Conservation (phyloP, 2,329 filamentous ascomycete species). For the Aspergillus novoparasiticus region DNA sequence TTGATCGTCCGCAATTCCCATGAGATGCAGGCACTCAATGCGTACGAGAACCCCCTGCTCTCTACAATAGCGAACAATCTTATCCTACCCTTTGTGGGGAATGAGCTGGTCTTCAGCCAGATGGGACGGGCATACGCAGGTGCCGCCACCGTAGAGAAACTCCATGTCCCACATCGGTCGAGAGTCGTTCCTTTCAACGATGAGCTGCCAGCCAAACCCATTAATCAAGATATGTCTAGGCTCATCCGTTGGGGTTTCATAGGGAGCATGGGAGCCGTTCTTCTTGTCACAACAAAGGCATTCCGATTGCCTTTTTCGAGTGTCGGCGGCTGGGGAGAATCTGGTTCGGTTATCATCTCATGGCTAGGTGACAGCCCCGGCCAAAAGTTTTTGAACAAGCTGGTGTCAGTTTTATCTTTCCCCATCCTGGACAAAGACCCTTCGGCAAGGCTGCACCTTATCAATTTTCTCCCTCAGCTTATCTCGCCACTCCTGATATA, state of each 20-base stretch:
- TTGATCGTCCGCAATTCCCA: not conserved
- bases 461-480: constrained; percentile 3
- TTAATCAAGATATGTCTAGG: not conserved
- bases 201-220: constrained; percentile 3
- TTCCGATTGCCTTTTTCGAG: not conserved
- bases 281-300: not conserved
- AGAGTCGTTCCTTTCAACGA: not conserved
- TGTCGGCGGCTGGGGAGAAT: not conserved
- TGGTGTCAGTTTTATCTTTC: not conserved
- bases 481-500: constrained; percentile 4
- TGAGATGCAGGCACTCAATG: not conserved
- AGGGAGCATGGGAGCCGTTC: not conserved
- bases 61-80: not conserved
- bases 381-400: not conserved
- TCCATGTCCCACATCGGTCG: not conserved
- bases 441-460: not conserved
- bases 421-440: not conserved
- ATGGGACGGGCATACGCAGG: not conserved
- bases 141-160: not conserved
- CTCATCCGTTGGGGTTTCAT: not conserved
- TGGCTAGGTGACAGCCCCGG: not conserved
- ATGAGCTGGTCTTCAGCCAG: not conserved
- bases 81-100: not conserved
- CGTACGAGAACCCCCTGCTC: not conserved
- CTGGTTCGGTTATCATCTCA: not conserved